Evolutionary conservation across 192 early-diverging fungal genomes (phyloP).

Genomic region (Coemansia sp.): DNA sequence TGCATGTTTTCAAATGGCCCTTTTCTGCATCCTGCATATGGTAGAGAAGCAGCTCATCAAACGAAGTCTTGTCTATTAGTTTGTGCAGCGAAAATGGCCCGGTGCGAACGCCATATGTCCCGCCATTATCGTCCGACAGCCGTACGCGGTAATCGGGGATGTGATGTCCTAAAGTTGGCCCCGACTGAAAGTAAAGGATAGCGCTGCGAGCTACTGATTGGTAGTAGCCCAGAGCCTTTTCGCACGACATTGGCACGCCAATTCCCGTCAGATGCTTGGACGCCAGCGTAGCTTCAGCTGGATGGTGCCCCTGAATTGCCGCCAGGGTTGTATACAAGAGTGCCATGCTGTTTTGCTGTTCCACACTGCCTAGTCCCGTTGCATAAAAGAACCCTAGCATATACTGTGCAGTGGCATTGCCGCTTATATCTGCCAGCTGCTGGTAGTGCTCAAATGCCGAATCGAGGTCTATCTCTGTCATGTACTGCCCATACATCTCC

Average conservation of each 20-base stretch:
- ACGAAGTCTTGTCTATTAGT: constrained; percentile 52
- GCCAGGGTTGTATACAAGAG: constrained; percentile 81
- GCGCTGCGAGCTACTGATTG: constrained; percentile 74
- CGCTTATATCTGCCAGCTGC: constrained; percentile 59
- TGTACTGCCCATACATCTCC: constrained; percentile 66
- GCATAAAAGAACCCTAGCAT: constrained; percentile 90
- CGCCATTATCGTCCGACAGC: constrained; percentile 75
- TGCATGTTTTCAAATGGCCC: constrained; percentile 46
- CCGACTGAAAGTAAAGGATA: constrained; percentile 62
- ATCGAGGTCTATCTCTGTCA: constrained; percentile 55
- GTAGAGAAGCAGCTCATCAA: constrained; percentile 77
- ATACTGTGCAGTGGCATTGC: constrained; percentile 82
- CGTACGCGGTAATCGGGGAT: constrained; percentile 65
- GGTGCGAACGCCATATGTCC: constrained; percentile 83
- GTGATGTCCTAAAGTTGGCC: constrained; percentile 79
- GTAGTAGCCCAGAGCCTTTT: constrained; percentile 77
- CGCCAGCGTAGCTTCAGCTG: constrained; percentile 80
- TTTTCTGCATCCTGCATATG: constrained; percentile 61
- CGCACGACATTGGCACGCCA: constrained; percentile 74
- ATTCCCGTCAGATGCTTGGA: constrained; percentile 82
- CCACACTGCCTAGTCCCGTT: constrained; percentile 70
- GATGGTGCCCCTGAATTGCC: constrained; percentile 65
- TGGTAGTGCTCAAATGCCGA: constrained; percentile 66
- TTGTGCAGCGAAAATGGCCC: constrained; percentile 43
- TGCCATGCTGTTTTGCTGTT: constrained; percentile 52